Evolutionary conservation across 306 rosid genomes (phyloP), one percentile per base, ranked within the genome.

Genomic region (Arachis hypogaea): DNA sequence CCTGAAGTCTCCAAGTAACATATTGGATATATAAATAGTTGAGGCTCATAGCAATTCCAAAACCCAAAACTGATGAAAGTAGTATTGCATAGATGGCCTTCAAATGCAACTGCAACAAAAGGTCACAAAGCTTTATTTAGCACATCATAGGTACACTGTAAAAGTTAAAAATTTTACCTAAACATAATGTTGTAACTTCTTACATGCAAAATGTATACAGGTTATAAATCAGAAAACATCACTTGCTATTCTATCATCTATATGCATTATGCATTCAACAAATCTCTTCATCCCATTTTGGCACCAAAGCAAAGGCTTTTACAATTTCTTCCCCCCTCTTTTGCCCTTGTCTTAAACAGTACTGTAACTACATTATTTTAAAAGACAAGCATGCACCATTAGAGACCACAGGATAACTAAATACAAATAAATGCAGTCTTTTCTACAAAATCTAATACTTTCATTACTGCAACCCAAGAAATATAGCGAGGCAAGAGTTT

Each of bases 61-160:
- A 94, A 46, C 98, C 97, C 77, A 88, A 29, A 55, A 89, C 82
- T 22, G 98, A 76, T 64, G 98, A 86, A 50, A 93, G 85, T 58
- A 93, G 59, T 59, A 93, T 83, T 18, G 98, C 85, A 82, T 86
- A 88, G 29, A 93, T 73, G 63, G 92, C 90, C 38, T 46, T 66
- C 80, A 93, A 76, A 72, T 88, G 86, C 72, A 93, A 71, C 98
- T 93, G 94, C 90, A 83, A 73, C 77, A 33, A 33, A 83, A 72
- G 73, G 49, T 66, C 11, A 40, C 36, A 59, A 72, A 36, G 49
- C 18, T 67, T 46, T 46, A 3, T 46, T 79, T 58, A 81, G 71
- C 62, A 70, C 49, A 59, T 74, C 51, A 74, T 51, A 16, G 56
- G 41, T 68, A 56, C 52, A 42, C 38, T 36, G 16, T 33, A 33